phyloP scores from a whole-genome alignment of 345 rosid genomes.

The Bruguiera parviflora region DNA sequence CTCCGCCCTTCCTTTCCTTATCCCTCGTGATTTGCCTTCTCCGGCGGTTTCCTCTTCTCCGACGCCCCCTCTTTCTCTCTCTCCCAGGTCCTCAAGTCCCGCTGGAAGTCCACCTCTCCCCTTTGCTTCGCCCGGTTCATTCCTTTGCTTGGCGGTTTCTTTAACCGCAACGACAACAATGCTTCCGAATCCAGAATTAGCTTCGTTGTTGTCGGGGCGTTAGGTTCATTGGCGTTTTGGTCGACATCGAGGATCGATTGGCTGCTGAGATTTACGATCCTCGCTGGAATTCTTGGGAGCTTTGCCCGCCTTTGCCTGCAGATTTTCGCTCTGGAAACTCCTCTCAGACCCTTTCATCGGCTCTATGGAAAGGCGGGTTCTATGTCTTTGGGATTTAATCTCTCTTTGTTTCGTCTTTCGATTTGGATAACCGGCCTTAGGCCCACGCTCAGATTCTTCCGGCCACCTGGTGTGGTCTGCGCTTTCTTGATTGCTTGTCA shows the following conservation, averaged over 20 bases:
- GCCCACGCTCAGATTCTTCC: conserved; percentile 57
- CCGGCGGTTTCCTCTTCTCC: conserved; percentile 62
- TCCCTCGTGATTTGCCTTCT: conserved; percentile 40
- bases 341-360: conserved; percentile 55
- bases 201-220: conserved; percentile 75
- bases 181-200: background rate
- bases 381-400: conserved; percentile 64
- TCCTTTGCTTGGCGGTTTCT: conserved; percentile 59
- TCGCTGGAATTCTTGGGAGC: conserved; percentile 53
- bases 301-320: conserved; percentile 66
- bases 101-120: conserved; percentile 52
- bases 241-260: conserved; percentile 66
- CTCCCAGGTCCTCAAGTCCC: conserved; percentile 48
- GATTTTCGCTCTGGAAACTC: conserved; percentile 59
- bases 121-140: conserved; percentile 49
- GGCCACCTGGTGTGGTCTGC: conserved; percentile 69
- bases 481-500: conserved; percentile 56
- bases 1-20: conserved; percentile 40
- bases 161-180: background rate
- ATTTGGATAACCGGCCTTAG: conserved; percentile 53
- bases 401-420: conserved; percentile 53
- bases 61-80: conserved; percentile 60
- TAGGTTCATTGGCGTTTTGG: conserved; percentile 59
- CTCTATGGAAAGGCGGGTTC: conserved; percentile 44
- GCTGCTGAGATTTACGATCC: conserved; percentile 78